Evolutionary conservation across 2,329 filamentous ascomycete species (phyloP).

Genomic region (Simplicillium sp.): DNA sequence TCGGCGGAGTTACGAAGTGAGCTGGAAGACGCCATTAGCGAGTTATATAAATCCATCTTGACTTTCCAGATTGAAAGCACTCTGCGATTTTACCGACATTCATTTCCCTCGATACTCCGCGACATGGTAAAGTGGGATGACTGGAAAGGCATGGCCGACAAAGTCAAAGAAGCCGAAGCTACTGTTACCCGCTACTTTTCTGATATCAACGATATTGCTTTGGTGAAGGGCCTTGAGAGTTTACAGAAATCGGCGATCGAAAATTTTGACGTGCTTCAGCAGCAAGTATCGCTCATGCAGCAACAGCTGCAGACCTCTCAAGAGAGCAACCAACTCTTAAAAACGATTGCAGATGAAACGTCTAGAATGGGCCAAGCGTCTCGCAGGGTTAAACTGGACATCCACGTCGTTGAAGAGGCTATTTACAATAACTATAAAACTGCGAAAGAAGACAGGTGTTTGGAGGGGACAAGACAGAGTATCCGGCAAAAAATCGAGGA

Average conservation of each 20-base stretch:
- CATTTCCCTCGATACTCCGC: not conserved
- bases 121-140: not conserved
- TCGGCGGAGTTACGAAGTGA: not conserved
- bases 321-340: no score
- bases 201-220: not conserved
- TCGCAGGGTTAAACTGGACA: not conserved
- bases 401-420: not conserved
- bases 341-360: no score
- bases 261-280: no score
- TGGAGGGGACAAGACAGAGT: not conserved
- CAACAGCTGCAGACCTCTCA: not conserved
- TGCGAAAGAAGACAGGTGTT: not conserved
- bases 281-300: not conserved
- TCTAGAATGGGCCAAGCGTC: not conserved
- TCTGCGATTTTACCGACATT: not conserved
- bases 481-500: not conserved
- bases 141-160: not conserved
- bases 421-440: not conserved
- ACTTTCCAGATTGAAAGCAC: not conserved
- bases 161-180: not conserved
- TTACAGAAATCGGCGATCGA: no score
- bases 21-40: not conserved
- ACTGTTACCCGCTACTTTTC: slow-evolving; percentile 1
- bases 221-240: not conserved
- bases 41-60: not conserved